Percentiles rank a stretch among this genome's conserved stretches.
Evolutionary conservation across 768 basidiomycete genomes (phyloP).

Genomic region (Leucocoprinus sp.): DNA sequence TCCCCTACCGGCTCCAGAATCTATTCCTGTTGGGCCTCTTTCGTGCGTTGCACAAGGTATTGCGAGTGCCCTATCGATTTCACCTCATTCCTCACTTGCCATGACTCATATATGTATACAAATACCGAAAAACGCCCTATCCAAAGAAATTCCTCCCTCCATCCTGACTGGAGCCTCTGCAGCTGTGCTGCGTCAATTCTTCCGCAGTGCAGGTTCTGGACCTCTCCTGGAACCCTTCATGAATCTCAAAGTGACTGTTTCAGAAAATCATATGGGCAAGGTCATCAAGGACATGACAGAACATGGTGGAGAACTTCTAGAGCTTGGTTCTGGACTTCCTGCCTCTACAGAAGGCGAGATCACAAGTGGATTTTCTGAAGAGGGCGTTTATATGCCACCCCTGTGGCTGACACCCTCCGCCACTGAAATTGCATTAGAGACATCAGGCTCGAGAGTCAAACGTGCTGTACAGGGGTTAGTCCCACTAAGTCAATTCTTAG

Average conservation of each 20-base stretch:
- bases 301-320: constrained; percentile 69
- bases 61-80: constrained; percentile 63
- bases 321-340: constrained; percentile 44
- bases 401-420: constrained; percentile 65
- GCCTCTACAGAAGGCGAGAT: constrained; percentile 27
- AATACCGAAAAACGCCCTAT: constrained; percentile 39
- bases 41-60: constrained; percentile 61
- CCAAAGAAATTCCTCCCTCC: constrained; percentile 31
- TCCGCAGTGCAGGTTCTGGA: constrained; percentile 60
- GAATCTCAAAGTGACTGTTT: constrained; percentile 56
- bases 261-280: constrained; percentile 62
- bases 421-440: neutral
- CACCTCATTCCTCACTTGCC: constrained; percentile 69
- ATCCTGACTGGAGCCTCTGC: constrained; percentile 60
- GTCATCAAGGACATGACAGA: constrained; percentile 82
- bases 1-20: constrained; percentile 44
- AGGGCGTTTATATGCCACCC: constrained; percentile 71
- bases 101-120: constrained; percentile 57
- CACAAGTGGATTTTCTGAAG: constrained; percentile 40
- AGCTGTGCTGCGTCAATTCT: constrained; percentile 49
- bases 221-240: constrained; percentile 76
- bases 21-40: constrained; percentile 37
- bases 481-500: constrained; percentile 75
- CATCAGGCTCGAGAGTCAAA: constrained; percentile 28
- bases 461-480: constrained; percentile 66